Conservation (phyloP, 257 asterid species). For the Ballota nigra region DNA sequence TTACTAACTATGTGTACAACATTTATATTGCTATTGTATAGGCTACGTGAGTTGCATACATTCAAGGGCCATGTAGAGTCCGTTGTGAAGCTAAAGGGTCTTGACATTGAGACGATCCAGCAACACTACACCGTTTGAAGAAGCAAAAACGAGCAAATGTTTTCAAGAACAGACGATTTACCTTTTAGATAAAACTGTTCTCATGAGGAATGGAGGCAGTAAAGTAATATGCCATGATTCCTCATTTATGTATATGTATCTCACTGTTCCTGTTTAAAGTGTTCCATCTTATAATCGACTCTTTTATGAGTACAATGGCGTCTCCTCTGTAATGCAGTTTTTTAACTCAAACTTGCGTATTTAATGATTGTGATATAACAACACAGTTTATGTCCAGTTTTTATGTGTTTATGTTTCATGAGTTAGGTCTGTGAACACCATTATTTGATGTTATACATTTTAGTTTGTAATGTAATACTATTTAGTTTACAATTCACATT, state of each 20-base stretch:
- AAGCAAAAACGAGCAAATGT: slow-evolving; percentile 11
- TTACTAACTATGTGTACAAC: not conserved
- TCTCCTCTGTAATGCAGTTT: slow-evolving; percentile 31
- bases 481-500: too few relatives aligned
- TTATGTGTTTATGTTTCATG: too few relatives aligned
- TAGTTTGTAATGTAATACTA: too few relatives aligned
- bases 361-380: not conserved
- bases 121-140: slow-evolving; percentile 88
- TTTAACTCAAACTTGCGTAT: slow-evolving; percentile 18
- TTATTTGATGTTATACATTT: too few relatives aligned
- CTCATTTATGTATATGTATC: slow-evolving; percentile 27
- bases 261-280: slow-evolving; percentile 13
- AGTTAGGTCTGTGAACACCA: too few relatives aligned
- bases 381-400: not conserved
- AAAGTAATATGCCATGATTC: slow-evolving; percentile 21
- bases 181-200: slow-evolving; percentile 40
- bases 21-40: slow-evolving; percentile 13
- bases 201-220: slow-evolving; percentile 26
- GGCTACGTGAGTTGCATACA: slow-evolving; percentile 92
- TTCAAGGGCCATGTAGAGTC: slow-evolving; percentile 98
- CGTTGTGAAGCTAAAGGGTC: slow-evolving; percentile 93
- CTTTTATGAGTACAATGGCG: slow-evolving; percentile 30
- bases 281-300: slow-evolving; percentile 24
- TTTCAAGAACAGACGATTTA: slow-evolving; percentile 27
- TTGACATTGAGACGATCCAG: slow-evolving; percentile 89